A percentile compares a stretch with the other conserved stretches of the same genome.
Evolutionary conservation across 2,329 filamentous ascomycete genomes (phyloP).

Genomic region (Talaromyces rugulosus): DNA sequence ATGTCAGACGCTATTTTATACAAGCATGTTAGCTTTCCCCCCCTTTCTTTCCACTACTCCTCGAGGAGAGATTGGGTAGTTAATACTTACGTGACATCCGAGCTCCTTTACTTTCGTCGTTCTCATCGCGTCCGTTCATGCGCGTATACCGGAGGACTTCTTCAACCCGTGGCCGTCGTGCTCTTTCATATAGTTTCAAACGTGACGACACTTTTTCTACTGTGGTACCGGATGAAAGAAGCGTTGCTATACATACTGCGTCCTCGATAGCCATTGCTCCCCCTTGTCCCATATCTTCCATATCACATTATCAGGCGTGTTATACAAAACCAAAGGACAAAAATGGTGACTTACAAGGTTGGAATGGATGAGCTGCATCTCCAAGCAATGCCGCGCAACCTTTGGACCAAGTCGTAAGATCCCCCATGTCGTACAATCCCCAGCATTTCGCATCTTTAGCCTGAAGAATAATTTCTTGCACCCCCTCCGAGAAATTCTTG

Average conservation of each 20-base stretch:
- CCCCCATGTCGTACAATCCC: conserved; percentile 58
- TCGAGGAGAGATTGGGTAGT: too few species aligned
- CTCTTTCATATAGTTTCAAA: conserved; percentile 10
- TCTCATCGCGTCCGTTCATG: conserved; percentile 21
- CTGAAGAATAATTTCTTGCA: conserved; percentile 21
- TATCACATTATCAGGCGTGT: neutral
- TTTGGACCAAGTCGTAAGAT: conserved; percentile 52
- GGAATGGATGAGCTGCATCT: conserved; percentile 65
- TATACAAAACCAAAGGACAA: neutral
- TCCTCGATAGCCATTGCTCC: conserved; percentile 32
- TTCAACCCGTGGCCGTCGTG: conserved; percentile 19
- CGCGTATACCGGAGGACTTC: conserved; percentile 18
- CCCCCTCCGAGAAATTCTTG: conserved; percentile 16
- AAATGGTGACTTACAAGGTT: conserved; percentile 37
- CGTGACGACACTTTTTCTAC: conserved; percentile 15
- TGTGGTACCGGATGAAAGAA: conserved; percentile 19
- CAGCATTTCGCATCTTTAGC: conserved; percentile 51
- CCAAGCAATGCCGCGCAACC: conserved; percentile 55
- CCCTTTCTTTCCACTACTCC: too few species aligned
- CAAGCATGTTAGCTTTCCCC: too few species aligned
- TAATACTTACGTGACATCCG: conserved; percentile 1
- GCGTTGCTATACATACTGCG: conserved; percentile 23
- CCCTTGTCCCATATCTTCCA: conserved; percentile 26
- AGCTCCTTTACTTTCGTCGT: conserved; percentile 10
- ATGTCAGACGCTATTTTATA: too few species aligned